phyloP scores from a whole-genome alignment of 192 early-diverging fungal species.

The Oehlia diaphana region DNA sequence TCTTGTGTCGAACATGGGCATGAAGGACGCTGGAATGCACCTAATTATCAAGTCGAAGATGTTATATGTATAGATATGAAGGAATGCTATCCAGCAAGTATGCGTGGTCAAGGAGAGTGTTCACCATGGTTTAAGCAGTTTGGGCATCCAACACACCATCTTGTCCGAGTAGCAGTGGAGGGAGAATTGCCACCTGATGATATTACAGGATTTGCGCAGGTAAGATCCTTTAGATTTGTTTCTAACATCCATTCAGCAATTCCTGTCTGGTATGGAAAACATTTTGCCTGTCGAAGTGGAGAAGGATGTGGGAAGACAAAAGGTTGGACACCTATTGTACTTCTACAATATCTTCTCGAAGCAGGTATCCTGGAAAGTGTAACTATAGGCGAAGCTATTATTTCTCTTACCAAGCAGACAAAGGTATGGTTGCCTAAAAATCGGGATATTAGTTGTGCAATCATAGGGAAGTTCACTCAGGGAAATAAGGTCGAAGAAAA shows the following conservation, averaged over 20 bases:
- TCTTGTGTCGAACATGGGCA: conserved; percentile 11
- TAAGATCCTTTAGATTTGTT: conserved; percentile 8
- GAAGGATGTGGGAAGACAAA: conserved; percentile 9
- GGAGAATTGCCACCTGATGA: conserved; percentile 6
- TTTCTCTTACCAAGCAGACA: conserved; percentile 21
- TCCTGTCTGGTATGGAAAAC: conserved; percentile 5
- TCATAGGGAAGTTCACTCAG: conserved; percentile 16
- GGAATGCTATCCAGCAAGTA: too few species aligned
- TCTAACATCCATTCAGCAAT: conserved; percentile 9
- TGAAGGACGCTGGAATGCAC: not conserved
- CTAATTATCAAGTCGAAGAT: too few species aligned
- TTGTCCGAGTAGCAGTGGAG: conserved; percentile 14
- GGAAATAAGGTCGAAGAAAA: conserved; percentile 18
- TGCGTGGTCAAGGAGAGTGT: too few species aligned
- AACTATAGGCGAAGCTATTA: conserved; percentile 12
- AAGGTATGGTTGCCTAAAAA: conserved; percentile 22
- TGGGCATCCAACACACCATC: conserved; percentile 14
- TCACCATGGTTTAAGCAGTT: too few species aligned
- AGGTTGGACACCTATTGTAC: not conserved
- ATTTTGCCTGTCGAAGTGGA: not conserved
- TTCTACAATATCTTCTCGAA: conserved; percentile 15
- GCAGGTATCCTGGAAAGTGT: conserved; percentile 8
- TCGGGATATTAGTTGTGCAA: conserved; percentile 18
- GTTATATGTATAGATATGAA: too few species aligned
- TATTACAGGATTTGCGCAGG: not conserved